A percentile compares a stretch with the other conserved stretches of the same genome.
phyloP scores from a whole-genome alignment of 2,329 filamentous ascomycete genomes.

The Dendrostoma leiphaemia region DNA sequence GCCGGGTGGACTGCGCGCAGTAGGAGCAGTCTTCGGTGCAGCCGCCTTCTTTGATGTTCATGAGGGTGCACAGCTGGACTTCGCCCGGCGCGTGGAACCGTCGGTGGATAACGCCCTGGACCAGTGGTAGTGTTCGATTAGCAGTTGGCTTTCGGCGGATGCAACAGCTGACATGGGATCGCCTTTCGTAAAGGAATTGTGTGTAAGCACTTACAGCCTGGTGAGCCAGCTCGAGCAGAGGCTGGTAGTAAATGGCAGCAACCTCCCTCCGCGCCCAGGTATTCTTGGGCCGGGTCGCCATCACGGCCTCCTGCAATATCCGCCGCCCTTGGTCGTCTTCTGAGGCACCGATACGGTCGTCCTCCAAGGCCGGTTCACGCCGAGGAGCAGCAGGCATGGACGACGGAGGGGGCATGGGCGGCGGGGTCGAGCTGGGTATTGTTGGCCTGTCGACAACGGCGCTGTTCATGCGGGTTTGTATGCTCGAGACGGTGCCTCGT shows the following conservation, averaged over 20 bases:
- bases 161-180: too few species aligned
- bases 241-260: conserved; percentile 75
- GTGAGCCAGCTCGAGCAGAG: conserved; percentile 75
- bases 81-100: conserved; percentile 81
- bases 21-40: conserved; percentile 93
- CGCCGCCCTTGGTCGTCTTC: too few species aligned
- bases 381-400: too few species aligned
- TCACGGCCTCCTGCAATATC: conserved; percentile 52
- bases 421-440: background rate
- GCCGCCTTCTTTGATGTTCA: conserved; percentile 95
- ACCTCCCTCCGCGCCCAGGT: conserved; percentile 84
- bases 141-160: too few species aligned
- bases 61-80: conserved; percentile 89
- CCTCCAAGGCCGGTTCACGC: too few species aligned
- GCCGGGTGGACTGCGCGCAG: conserved; percentile 83
- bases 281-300: conserved; percentile 60
- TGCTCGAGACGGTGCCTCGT: too few species aligned
- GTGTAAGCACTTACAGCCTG: conserved; percentile 70
- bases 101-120: conserved; percentile 72
- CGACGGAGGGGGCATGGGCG: too few species aligned
- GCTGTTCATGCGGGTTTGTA: background rate
- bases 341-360: too few species aligned
- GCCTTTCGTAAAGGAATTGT: too few species aligned
- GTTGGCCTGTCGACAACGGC: background rate
- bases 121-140: background rate